phyloP scores from a whole-genome alignment of 768 basidiomycete genomes.

The Mycena rosella region DNA sequence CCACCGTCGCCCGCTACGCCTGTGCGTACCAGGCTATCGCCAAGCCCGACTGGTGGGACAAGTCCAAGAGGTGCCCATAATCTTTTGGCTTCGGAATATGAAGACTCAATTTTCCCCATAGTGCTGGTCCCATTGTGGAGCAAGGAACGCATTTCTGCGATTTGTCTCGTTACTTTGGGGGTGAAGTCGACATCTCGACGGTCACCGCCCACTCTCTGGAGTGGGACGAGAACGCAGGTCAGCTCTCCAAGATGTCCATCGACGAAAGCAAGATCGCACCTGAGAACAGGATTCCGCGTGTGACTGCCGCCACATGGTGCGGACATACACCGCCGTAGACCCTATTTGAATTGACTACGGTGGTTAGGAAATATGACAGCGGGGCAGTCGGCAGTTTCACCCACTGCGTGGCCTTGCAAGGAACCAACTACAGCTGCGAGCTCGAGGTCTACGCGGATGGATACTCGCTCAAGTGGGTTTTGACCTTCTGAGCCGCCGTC shows the following conservation, averaged over 20 bases:
- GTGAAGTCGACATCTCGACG: constrained; percentile 88
- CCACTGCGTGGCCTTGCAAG: constrained; percentile 93
- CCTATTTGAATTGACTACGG: constrained; percentile 4
- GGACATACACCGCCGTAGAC: constrained; percentile 36
- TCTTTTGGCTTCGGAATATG: constrained; percentile 12
- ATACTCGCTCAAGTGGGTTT: constrained; percentile 80
- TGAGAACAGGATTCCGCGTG: constrained; percentile 93
- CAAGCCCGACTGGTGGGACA: constrained; percentile 95
- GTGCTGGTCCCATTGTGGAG: constrained; percentile 87
- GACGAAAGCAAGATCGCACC: constrained; percentile 89
- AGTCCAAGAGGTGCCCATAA: constrained; percentile 74
- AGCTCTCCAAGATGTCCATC: constrained; percentile 82
- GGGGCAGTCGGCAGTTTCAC: constrained; percentile 95
- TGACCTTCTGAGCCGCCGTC: constrained; percentile 27
- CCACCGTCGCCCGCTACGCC: constrained; percentile 95
- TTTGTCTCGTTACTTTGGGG: constrained; percentile 96
- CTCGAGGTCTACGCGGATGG: constrained; percentile 96
- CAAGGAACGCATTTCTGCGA: constrained; percentile 99
- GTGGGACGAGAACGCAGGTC: constrained; percentile 91
- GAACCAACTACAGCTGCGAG: constrained; percentile 93
- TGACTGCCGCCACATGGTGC: constrained; percentile 92
- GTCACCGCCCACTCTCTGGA: constrained; percentile 91
- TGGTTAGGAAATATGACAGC: constrained; percentile 90
- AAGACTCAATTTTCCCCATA: constrained; percentile 43
- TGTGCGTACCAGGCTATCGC: constrained; percentile 85